Conservation (phyloP, 148 eudicot species). For the Pharnaceum exiguum region DNA sequence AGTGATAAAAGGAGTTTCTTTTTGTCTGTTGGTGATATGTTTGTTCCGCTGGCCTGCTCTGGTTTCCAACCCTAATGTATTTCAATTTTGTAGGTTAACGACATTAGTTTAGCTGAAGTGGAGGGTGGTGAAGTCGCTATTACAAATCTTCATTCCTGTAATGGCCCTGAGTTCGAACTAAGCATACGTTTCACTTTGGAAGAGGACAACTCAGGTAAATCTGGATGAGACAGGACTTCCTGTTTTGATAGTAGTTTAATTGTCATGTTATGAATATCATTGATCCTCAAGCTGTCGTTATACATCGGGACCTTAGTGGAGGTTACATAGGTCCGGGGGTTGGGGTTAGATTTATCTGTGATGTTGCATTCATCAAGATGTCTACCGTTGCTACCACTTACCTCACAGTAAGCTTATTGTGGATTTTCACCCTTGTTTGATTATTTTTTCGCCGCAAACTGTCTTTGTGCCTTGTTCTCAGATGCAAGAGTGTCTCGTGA, state of each 20-base stretch:
- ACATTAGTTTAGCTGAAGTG: slow-evolving; percentile 48
- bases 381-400: no score
- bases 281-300: no score
- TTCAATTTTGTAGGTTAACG: slow-evolving; percentile 68
- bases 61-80: no score
- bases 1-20: no score
- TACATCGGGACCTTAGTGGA: no score
- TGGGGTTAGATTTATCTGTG: no score
- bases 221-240: slow-evolving; percentile 20
- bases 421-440: no score
- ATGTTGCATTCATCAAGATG: no score
- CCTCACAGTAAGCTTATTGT: not conserved
- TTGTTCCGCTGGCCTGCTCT: no score
- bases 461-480: slow-evolving; percentile 15
- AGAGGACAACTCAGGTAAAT: slow-evolving; percentile 17
- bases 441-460: not conserved
- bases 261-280: not conserved
- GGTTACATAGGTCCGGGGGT: no score
- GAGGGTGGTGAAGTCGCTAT: slow-evolving; percentile 66
- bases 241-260: not conserved
- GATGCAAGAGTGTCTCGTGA: slow-evolving; percentile 31
- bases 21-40: no score
- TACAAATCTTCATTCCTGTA: slow-evolving; percentile 65
- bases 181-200: slow-evolving; percentile 34
- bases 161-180: slow-evolving; percentile 59